Percentiles rank a stretch among this genome's conserved stretches.
Conservation (phyloP, 192 early-diverging fungal species). For the Nowakowskiella sp. region DNA sequence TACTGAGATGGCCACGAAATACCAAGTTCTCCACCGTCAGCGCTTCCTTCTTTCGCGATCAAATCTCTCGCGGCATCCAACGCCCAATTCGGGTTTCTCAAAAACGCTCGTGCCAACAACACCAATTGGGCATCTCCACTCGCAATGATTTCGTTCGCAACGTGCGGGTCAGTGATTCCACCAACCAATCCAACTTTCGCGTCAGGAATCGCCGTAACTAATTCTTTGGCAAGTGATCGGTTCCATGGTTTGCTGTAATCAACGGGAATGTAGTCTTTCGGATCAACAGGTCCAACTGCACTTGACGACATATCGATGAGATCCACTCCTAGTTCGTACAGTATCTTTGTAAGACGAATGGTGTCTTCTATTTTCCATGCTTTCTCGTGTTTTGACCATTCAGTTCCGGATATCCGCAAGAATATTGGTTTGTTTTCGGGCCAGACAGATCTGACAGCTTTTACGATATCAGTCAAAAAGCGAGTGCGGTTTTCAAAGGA, state of each 20-base stretch:
- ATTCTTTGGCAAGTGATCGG: neutral
- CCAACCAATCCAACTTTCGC: conserved; percentile 57
- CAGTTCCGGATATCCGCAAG: conserved; percentile 71
- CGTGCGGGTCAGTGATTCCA: conserved; percentile 57
- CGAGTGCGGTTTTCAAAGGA: conserved; percentile 80
- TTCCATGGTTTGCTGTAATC: conserved; percentile 42
- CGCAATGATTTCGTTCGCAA: conserved; percentile 64
- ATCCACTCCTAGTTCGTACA: conserved; percentile 68
- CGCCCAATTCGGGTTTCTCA: conserved; percentile 65
- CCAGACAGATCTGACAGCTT: conserved; percentile 58
- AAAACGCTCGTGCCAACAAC: conserved; percentile 57
- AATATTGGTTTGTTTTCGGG: conserved; percentile 76
- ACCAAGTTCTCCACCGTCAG: neutral
- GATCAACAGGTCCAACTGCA: conserved; percentile 46
- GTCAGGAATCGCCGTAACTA: conserved; percentile 40
- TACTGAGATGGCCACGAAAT: conserved; percentile 55
- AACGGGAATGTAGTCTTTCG: conserved; percentile 23
- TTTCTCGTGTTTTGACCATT: conserved; percentile 50
- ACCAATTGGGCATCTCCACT: conserved; percentile 63
- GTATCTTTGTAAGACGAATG: conserved; percentile 45
- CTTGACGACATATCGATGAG: conserved; percentile 77
- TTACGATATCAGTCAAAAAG: conserved; percentile 62
- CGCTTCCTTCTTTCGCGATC: conserved; percentile 43
- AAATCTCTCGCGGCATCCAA: conserved; percentile 58
- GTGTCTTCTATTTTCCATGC: conserved; percentile 71